Percentiles rank a stretch among this genome's conserved stretches.
phyloP scores from a whole-genome alignment of 345 rosid genomes.

The Syzygium grande region DNA sequence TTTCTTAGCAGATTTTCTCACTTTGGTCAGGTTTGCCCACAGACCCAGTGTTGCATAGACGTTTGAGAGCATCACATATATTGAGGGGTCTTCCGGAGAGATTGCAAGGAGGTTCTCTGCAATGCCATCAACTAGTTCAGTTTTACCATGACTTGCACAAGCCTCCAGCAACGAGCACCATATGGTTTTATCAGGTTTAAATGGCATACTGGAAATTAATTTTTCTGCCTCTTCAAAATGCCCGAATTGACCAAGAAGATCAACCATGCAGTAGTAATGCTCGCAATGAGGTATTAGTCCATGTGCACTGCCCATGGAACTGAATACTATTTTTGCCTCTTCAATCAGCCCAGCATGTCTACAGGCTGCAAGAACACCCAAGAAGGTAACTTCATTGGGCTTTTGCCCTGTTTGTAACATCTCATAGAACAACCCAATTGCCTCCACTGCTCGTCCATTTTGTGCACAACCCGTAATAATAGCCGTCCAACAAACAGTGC shows the following conservation, averaged over 20 bases:
- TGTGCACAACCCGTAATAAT: slow-evolving; percentile 68
- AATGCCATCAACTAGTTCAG: slow-evolving; percentile 20
- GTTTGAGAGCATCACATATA: slow-evolving; percentile 60
- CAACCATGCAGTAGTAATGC: slow-evolving; percentile 66
- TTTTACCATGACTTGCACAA: slow-evolving; percentile 51
- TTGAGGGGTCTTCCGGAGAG: slow-evolving; percentile 39
- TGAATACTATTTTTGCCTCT: slow-evolving; percentile 40
- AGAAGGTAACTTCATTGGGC: slow-evolving; percentile 67
- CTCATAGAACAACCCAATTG: slow-evolving; percentile 35
- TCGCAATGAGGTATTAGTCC: slow-evolving; percentile 48
- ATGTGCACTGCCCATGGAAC: slow-evolving; percentile 36
- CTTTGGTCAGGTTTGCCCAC: slow-evolving; percentile 57
- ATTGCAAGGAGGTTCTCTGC: slow-evolving; percentile 32
- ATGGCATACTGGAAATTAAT: slow-evolving; percentile 47
- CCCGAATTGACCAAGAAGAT: slow-evolving; percentile 70
- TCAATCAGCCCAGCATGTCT: slow-evolving; percentile 59
- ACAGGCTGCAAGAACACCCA: slow-evolving; percentile 64
- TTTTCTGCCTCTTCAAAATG: slow-evolving; percentile 34
- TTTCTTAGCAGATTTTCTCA: slow-evolving; percentile 43
- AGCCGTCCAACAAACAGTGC: slow-evolving; percentile 64
- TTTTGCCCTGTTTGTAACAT: slow-evolving; percentile 40
- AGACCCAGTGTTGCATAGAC: slow-evolving; percentile 47
- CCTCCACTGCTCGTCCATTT: slow-evolving; percentile 56
- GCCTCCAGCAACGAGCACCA: slow-evolving; percentile 63
- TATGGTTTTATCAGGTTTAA: slow-evolving; percentile 58